Evolutionary conservation across 306 rosid genomes (phyloP).

Genomic region (Dryas drummondii): DNA sequence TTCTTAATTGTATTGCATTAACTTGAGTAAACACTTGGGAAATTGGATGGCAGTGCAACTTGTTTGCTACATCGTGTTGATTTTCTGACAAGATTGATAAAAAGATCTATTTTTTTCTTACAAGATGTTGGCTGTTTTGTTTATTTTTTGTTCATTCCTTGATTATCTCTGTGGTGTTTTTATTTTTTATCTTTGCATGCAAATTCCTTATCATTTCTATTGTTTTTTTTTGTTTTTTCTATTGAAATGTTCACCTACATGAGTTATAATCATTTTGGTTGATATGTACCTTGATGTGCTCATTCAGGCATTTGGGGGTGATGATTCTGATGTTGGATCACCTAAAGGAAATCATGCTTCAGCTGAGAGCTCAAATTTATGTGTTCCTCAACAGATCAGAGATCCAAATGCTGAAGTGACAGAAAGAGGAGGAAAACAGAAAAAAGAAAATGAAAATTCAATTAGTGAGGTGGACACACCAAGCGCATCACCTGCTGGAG

Average conservation of each 20-base stretch:
- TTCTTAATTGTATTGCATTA: background rate
- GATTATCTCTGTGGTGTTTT: background rate
- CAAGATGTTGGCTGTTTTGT: background rate
- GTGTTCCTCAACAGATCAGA: slow-evolving; percentile 38
- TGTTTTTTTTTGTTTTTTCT: background rate
- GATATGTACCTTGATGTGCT: slow-evolving; percentile 7
- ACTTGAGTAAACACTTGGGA: background rate
- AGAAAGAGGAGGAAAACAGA: slow-evolving; percentile 59
- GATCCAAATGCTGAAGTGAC: slow-evolving; percentile 44
- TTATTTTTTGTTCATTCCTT: background rate
- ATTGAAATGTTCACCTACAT: background rate
- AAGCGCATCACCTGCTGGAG: slow-evolving; percentile 57
- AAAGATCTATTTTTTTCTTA: background rate
- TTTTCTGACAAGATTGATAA: background rate
- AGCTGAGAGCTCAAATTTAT: slow-evolving; percentile 48
- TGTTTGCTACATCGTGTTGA: background rate
- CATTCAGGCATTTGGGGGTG: slow-evolving; percentile 69
- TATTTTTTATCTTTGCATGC: background rate
- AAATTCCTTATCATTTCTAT: background rate
- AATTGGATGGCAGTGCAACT: background rate
- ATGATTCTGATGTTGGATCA: slow-evolving; percentile 81
- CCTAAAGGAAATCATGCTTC: slow-evolving; percentile 64
- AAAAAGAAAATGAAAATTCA: slow-evolving; percentile 47
- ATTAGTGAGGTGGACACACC: slow-evolving; percentile 56
- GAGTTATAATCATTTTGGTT: slow-evolving; percentile 2